Percentiles rank a stretch among this genome's conserved stretches.
phyloP scores from a whole-genome alignment of 805 yeast species.

The Kluyveromyces lactis region DNA sequence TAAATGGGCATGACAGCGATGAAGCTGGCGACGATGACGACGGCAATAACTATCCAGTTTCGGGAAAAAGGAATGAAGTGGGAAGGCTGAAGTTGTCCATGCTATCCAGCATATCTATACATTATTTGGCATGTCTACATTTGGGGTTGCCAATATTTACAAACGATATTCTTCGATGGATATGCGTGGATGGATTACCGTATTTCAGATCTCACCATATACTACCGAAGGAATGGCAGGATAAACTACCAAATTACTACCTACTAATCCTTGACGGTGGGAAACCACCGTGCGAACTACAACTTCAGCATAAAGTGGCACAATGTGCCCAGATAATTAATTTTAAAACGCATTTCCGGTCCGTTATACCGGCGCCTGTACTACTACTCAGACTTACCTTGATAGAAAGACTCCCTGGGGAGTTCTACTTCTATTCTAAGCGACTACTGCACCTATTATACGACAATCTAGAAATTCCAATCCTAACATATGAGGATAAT shows the following conservation, averaged over 20 bases:
- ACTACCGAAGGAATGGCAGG: slow-evolving; percentile 33
- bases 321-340: slow-evolving; percentile 8
- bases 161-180: slow-evolving; percentile 38
- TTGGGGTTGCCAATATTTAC: slow-evolving; percentile 43
- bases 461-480: slow-evolving; percentile 5
- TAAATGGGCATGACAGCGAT: slow-evolving; percentile 6
- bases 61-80: not conserved
- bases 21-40: slow-evolving; percentile 7
- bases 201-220: slow-evolving; percentile 33
- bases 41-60: slow-evolving; percentile 6
- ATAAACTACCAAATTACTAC: slow-evolving; percentile 33
- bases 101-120: slow-evolving; percentile 28
- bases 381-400: slow-evolving; percentile 19
- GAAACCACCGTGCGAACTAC: slow-evolving; percentile 33
- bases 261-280: slow-evolving; percentile 33
- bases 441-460: slow-evolving; percentile 10
- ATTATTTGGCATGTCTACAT: slow-evolving; percentile 44
- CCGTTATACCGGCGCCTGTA: slow-evolving; percentile 10
- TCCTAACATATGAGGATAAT: slow-evolving; percentile 8
- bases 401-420: slow-evolving; percentile 18
- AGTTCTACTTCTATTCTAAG: slow-evolving; percentile 15
- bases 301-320: slow-evolving; percentile 27
- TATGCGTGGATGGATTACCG: slow-evolving; percentile 41
- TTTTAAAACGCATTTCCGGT: slow-evolving; percentile 10
- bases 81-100: slow-evolving; percentile 14